Evolutionary conservation across 2,329 filamentous ascomycete species (phyloP).

Genomic region (Trichoderma sp.): DNA sequence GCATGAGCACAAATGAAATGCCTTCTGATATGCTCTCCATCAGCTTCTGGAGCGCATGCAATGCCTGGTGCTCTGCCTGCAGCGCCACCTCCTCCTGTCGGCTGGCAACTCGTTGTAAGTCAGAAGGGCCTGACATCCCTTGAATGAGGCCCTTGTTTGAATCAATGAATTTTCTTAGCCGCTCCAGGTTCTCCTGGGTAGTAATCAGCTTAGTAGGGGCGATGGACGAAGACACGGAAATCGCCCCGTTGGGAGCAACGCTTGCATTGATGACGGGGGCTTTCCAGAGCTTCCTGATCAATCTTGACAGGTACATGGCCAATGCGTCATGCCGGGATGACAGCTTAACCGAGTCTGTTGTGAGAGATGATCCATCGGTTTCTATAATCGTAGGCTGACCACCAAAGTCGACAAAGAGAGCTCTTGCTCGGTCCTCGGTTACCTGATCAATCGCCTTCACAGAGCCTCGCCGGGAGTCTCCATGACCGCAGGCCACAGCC

Average conservation of each 20-base stretch:
- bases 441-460: slow-evolving; percentile 79
- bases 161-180: slow-evolving; percentile 78
- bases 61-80: slow-evolving; percentile 90
- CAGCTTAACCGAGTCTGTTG: slow-evolving; percentile 79
- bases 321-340: slow-evolving; percentile 89
- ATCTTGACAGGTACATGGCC: slow-evolving; percentile 80
- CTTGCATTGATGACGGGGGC: slow-evolving; percentile 66
- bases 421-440: slow-evolving; percentile 80
- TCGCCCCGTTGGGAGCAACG: slow-evolving; percentile 56
- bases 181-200: slow-evolving; percentile 79
- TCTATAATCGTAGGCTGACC: slow-evolving; percentile 84
- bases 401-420: slow-evolving; percentile 89
- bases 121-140: slow-evolving; percentile 86
- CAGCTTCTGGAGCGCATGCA: slow-evolving; percentile 81
- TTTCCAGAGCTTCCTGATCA: slow-evolving; percentile 90
- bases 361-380: slow-evolving; percentile 67
- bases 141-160: slow-evolving; percentile 91
- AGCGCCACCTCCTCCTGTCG: slow-evolving; percentile 90
- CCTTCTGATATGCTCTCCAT: slow-evolving; percentile 93
- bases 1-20: slow-evolving; percentile 90
- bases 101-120: slow-evolving; percentile 73
- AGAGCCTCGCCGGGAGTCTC: slow-evolving; percentile 70
- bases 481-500: slow-evolving; percentile 93
- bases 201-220: slow-evolving; percentile 66
- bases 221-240: slow-evolving; percentile 68